These are phyloP conservation scores for Saccharomycopsis sp. DNA, from an alignment of 805 yeast genomes.

Conservation along the genomic window DNA sequence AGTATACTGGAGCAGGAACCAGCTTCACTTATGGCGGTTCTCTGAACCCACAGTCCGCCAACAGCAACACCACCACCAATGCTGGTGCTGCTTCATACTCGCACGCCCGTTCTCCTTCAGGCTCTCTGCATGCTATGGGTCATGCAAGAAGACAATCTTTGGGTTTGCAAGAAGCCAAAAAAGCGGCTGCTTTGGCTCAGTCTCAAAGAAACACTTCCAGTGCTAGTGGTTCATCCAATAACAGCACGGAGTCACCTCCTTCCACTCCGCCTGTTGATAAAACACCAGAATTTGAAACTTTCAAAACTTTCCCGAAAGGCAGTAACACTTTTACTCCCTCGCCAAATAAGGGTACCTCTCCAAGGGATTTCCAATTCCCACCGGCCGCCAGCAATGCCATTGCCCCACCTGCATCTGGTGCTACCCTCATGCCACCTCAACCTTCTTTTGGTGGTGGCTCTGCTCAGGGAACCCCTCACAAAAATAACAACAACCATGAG, in stretches of 20 bases:
- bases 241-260: conserved; percentile 22
- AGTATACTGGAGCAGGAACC: conserved; percentile 19
- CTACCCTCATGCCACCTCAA: conserved; percentile 40
- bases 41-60: background rate
- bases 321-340: conserved; percentile 24
- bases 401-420: conserved; percentile 16
- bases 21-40: conserved; percentile 17
- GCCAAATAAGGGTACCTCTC: conserved; percentile 29
- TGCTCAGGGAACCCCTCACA: conserved; percentile 8
- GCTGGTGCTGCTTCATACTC: background rate
- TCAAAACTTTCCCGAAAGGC: conserved; percentile 33
- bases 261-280: conserved; percentile 16
- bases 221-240: conserved; percentile 5
- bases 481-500: conserved; percentile 13
- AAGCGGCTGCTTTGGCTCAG: conserved; percentile 90
- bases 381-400: too few species aligned
- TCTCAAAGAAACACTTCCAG: conserved; percentile 41
- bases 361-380: conserved; percentile 59
- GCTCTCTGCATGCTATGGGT: conserved; percentile 39
- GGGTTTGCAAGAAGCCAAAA: conserved; percentile 85
- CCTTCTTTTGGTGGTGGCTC: conserved; percentile 35
- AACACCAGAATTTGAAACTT: conserved; percentile 44
- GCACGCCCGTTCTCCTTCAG: conserved; percentile 11
- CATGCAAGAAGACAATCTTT: conserved; percentile 88
- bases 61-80: too few species aligned